Conservation (phyloP, 2,329 filamentous ascomycete species). For the Aureobasidium pullulans region DNA sequence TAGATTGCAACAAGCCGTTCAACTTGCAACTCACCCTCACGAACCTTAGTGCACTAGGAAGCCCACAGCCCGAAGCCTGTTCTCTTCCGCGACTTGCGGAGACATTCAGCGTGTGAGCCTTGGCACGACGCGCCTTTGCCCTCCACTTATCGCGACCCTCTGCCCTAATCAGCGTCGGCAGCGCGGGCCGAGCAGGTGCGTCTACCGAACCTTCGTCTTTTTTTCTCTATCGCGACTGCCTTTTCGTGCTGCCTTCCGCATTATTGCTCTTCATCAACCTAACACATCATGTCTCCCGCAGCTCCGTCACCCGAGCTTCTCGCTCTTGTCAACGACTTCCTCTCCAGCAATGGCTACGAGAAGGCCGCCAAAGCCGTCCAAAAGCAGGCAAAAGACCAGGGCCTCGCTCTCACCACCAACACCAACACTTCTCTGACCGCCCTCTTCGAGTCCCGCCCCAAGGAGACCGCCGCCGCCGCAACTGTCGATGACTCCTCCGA, state of each 20-base stretch:
- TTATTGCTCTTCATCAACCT: background rate
- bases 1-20: constrained; percentile 1
- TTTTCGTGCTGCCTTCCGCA: background rate
- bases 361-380: constrained; percentile 25
- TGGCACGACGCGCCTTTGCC: background rate
- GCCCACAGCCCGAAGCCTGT: background rate
- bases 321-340: constrained; percentile 19
- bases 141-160: background rate
- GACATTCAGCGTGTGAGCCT: background rate
- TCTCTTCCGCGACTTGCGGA: background rate
- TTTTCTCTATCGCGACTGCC: constrained; percentile 2
- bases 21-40: background rate
- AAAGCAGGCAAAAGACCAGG: constrained; percentile 27
- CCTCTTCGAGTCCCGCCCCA: constrained; percentile 21
- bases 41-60: background rate
- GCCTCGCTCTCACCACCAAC: constrained; percentile 19
- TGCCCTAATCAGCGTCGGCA: constrained; percentile 1
- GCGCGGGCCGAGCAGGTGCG: constrained; percentile 3
- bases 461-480: constrained; percentile 17
- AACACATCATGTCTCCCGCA: constrained; percentile 5
- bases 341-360: constrained; percentile 26
- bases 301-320: constrained; percentile 13
- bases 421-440: constrained; percentile 19
- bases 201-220: constrained; percentile 6
- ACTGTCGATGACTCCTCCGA: constrained; percentile 15